Conservation (phyloP, 2,329 filamentous ascomycete genomes). For the Sporothrix brunneoviolacea region DNA sequence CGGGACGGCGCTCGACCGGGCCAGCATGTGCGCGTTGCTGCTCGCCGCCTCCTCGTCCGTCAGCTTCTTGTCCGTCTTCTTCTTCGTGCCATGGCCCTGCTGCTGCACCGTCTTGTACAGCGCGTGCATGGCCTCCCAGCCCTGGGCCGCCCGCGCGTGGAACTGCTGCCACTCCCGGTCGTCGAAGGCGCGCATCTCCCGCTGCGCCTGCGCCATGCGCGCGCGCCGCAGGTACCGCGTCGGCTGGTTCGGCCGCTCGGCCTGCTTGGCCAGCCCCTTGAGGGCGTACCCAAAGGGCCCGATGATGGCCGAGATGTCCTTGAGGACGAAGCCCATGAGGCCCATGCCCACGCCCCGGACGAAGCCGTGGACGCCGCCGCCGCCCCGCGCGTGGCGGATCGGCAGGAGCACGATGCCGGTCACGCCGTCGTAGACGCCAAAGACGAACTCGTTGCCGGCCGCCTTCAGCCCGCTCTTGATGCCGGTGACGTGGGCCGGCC, state of each 20-base stretch:
- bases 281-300: constrained; percentile 56
- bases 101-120: constrained; percentile 34
- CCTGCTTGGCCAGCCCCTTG: constrained; percentile 58
- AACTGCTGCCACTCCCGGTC: constrained; percentile 25
- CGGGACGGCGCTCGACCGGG: too few relatives aligned
- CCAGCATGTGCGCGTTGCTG: too few relatives aligned
- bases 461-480: constrained; percentile 57
- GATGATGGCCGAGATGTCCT: constrained; percentile 55
- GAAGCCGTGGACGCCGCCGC: constrained; percentile 38
- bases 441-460: constrained; percentile 53
- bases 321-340: constrained; percentile 56
- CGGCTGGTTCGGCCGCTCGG: constrained; percentile 46
- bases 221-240: constrained; percentile 48
- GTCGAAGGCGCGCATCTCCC: constrained; percentile 33
- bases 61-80: neutral
- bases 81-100: constrained; percentile 16
- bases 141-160: constrained; percentile 29
- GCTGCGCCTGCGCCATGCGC: constrained; percentile 52
- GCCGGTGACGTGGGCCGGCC: constrained; percentile 56
- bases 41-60: neutral
- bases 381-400: constrained; percentile 47
- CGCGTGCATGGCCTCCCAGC: constrained; percentile 37
- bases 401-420: constrained; percentile 58
- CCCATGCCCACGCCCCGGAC: constrained; percentile 56
- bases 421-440: constrained; percentile 59